phyloP scores from a whole-genome alignment of 768 basidiomycete genomes.

The Lactifluus hygrophoroides region DNA sequence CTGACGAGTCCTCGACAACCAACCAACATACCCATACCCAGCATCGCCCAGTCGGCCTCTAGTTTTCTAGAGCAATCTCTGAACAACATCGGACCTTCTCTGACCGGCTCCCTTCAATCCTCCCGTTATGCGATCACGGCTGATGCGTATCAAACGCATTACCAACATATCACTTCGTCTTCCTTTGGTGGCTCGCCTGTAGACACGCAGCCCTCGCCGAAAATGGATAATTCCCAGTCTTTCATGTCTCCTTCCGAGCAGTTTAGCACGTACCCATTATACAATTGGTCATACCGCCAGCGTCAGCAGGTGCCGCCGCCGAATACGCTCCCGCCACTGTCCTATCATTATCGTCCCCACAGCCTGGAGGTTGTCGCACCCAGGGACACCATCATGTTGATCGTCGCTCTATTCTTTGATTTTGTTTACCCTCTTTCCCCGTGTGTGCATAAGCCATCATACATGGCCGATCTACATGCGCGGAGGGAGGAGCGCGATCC shows the following conservation, averaged over 20 bases:
- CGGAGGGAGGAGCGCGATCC: conserved; percentile 81
- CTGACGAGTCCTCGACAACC: conserved; percentile 12
- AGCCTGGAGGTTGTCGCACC: conserved; percentile 78
- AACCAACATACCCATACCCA: conserved; percentile 2
- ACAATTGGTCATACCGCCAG: conserved; percentile 67
- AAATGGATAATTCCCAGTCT: conserved; percentile 38
- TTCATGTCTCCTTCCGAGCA: conserved; percentile 38
- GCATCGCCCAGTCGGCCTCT: conserved; percentile 25
- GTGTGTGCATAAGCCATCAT: conserved; percentile 84
- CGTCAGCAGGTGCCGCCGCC: conserved; percentile 44
- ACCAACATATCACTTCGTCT: conserved; percentile 33
- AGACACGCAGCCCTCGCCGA: conserved; percentile 29
- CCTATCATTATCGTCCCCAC: conserved; percentile 64
- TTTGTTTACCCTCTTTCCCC: conserved; percentile 90
- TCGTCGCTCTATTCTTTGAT: conserved; percentile 86
- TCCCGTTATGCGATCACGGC: conserved; percentile 65
- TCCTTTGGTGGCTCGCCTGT: conserved; percentile 35
- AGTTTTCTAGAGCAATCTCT: conserved; percentile 47
- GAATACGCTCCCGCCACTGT: conserved; percentile 45
- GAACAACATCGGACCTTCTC: conserved; percentile 27
- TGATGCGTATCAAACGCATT: conserved; percentile 56
- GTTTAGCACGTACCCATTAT: conserved; percentile 55
- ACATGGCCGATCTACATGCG: conserved; percentile 80
- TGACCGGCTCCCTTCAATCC: conserved; percentile 45
- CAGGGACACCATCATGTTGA: conserved; percentile 69